Percentiles rank a stretch among this genome's conserved stretches.
Evolutionary conservation across 495 filamentous ascomycete genomes (phyloP).

Genomic region (Talaromyces nanjingensis): DNA sequence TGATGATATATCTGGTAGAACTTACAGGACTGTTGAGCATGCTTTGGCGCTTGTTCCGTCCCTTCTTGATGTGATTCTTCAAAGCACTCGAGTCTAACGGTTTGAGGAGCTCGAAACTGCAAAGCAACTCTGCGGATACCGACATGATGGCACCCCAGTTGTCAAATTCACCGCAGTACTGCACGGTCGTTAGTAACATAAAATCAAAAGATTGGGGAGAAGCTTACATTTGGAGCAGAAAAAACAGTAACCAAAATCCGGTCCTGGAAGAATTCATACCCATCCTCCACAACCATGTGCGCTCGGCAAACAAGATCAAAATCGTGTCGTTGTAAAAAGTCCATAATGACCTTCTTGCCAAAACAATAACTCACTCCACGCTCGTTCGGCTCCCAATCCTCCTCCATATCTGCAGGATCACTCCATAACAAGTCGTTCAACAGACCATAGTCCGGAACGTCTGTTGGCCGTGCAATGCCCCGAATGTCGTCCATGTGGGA

Average conservation of each 20-base stretch:
- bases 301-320: conserved; percentile 93
- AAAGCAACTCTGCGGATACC: conserved; percentile 85
- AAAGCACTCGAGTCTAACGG: conserved; percentile 93
- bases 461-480: conserved; percentile 88
- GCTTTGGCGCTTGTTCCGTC: conserved; percentile 80
- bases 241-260: conserved; percentile 95
- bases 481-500: conserved; percentile 98
- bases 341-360: conserved; percentile 95
- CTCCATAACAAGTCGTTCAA: conserved; percentile 97
- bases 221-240: conserved; percentile 89
- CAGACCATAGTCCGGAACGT: conserved; percentile 94
- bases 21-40: conserved; percentile 91
- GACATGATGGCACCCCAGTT: conserved; percentile 99
- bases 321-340: conserved; percentile 89
- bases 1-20: conserved; percentile 14
- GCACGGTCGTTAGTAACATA: conserved; percentile 16
- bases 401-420: conserved; percentile 94
- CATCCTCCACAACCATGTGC: conserved; percentile 99
- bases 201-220: conserved; percentile 22
- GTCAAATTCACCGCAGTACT: conserved; percentile 99
- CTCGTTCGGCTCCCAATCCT: conserved; percentile 96
- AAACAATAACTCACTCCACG: conserved; percentile 98
- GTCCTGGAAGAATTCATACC: conserved; percentile 98
- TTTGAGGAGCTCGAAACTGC: conserved; percentile 95
- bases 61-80: conserved; percentile 99